These are phyloP conservation scores for Chlorella sp. DNA, from an alignment of 139 green algal species.

Conservation along the genomic window DNA sequence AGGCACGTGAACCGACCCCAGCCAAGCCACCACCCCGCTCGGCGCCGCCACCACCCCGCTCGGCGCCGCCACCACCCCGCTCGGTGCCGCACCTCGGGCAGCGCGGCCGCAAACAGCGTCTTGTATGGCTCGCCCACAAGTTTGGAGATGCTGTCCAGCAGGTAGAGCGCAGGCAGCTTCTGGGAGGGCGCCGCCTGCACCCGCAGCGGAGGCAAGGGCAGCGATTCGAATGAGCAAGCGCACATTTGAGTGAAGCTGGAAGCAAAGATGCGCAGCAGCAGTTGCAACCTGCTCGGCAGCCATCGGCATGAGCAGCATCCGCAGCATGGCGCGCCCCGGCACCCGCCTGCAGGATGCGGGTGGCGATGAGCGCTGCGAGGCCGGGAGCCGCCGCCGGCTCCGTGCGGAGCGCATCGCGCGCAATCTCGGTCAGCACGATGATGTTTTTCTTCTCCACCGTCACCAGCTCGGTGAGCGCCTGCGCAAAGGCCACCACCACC, in stretches of 20 bases:
- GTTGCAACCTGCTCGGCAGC: background rate
- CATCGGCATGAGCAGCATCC: background rate
- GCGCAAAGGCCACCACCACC: slow-evolving; percentile 15
- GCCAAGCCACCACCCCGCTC: too few species aligned
- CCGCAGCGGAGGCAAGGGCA: background rate
- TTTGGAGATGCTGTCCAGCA: slow-evolving; percentile 85
- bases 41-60: too few species aligned
- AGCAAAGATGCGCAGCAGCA: background rate
- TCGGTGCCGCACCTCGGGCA: slow-evolving; percentile 59
- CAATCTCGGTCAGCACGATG: slow-evolving; percentile 40
- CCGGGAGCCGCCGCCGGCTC: slow-evolving; percentile 18
- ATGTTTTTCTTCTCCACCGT: slow-evolving; percentile 45
- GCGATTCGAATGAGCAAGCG: background rate
- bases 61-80: too few species aligned
- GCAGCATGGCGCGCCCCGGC: background rate
- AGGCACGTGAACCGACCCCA: too few species aligned
- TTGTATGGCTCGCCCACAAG: slow-evolving; percentile 71
- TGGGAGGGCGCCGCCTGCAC: slow-evolving; percentile 19
- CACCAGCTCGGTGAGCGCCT: slow-evolving; percentile 32
- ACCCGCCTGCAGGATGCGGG: slow-evolving; percentile 39
- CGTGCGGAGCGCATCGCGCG: slow-evolving; percentile 32
- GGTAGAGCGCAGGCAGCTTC: slow-evolving; percentile 81
- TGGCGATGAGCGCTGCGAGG: slow-evolving; percentile 34
- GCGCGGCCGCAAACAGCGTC: slow-evolving; percentile 46
- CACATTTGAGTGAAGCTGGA: background rate